phyloP scores from a whole-genome alignment of 2,329 filamentous ascomycete genomes.

The Mariannaea elegans region DNA sequence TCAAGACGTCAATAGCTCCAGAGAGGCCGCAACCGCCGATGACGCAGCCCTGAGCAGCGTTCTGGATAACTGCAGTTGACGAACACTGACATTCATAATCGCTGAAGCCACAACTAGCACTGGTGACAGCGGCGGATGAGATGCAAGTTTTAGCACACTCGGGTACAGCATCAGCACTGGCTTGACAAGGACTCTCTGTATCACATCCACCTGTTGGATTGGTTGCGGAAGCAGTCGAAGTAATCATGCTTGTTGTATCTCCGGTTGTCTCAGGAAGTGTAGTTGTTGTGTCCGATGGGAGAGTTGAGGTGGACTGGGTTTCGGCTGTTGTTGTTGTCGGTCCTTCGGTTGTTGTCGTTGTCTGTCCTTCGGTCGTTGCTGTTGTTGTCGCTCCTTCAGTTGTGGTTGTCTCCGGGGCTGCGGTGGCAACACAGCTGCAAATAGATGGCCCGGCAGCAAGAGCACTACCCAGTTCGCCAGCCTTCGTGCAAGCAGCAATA shows the following conservation, averaged over 20 bases:
- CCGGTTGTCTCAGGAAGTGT: not conserved
- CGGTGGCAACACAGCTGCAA: constrained; percentile 33
- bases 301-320: not conserved
- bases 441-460: constrained; percentile 30
- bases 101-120: constrained; percentile 28
- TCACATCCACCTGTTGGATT: constrained; percentile 25
- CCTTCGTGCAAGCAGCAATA: constrained; percentile 23
- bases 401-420: constrained; percentile 21
- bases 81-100: constrained; percentile 41
- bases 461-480: constrained; percentile 24
- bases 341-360: constrained; percentile 8
- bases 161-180: constrained; percentile 35
- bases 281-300: not conserved
- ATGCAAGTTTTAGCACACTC: constrained; percentile 38
- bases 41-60: constrained; percentile 34
- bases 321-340: constrained; percentile 3
- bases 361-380: not conserved
- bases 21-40: constrained; percentile 30
- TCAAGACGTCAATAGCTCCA: constrained; percentile 29
- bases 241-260: constrained; percentile 8
- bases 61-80: constrained; percentile 32
- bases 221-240: constrained; percentile 9
- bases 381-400: constrained; percentile 8
- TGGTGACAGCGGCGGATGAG: constrained; percentile 35
- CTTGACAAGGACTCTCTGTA: constrained; percentile 35